These are phyloP conservation scores for Bathelium albidoporum DNA, from an alignment of 495 filamentous ascomycete species.

Conservation along the genomic window DNA sequence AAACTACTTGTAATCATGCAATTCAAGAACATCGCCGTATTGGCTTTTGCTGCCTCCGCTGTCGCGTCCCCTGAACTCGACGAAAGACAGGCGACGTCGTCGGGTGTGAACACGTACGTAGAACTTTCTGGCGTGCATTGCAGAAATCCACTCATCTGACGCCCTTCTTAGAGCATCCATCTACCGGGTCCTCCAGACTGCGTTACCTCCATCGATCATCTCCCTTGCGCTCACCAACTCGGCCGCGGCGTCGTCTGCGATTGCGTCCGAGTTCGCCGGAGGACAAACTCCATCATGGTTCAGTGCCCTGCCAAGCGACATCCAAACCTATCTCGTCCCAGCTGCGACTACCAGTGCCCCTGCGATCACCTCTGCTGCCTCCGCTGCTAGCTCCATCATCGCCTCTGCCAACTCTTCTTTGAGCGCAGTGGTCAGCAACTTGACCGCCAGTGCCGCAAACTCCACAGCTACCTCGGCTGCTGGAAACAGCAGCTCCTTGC, in stretches of 20 bases:
- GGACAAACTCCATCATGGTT: conserved; percentile 21
- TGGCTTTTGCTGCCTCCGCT: conserved; percentile 18
- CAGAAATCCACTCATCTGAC: neutral
- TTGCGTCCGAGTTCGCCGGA: conserved; percentile 18
- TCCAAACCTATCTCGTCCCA: conserved; percentile 20
- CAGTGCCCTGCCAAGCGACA: conserved; percentile 15
- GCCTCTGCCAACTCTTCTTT: neutral
- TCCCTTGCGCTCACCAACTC: conserved; percentile 14
- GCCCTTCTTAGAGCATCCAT: conserved; percentile 5
- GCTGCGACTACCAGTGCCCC: conserved; percentile 7
- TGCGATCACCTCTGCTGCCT: conserved; percentile 8
- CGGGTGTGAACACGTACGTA: conserved; percentile 9
- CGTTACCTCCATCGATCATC: conserved; percentile 15
- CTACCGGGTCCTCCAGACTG: conserved; percentile 13
- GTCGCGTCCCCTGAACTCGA: conserved; percentile 7
- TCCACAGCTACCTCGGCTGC: neutral
- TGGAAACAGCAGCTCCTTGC: neutral
- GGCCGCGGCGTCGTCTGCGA: conserved; percentile 11
- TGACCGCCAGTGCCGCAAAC: conserved; percentile 5
- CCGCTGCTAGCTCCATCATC: conserved; percentile 9
- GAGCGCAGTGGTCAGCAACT: neutral
- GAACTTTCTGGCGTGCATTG: conserved; percentile 4
- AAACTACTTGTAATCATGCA: conserved; percentile 16
- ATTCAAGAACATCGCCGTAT: conserved; percentile 18
- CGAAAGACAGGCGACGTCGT: neutral